Evolutionary conservation across 441 rosid genomes (phyloP).

Genomic region (Hypseocharis bilobata): DNA sequence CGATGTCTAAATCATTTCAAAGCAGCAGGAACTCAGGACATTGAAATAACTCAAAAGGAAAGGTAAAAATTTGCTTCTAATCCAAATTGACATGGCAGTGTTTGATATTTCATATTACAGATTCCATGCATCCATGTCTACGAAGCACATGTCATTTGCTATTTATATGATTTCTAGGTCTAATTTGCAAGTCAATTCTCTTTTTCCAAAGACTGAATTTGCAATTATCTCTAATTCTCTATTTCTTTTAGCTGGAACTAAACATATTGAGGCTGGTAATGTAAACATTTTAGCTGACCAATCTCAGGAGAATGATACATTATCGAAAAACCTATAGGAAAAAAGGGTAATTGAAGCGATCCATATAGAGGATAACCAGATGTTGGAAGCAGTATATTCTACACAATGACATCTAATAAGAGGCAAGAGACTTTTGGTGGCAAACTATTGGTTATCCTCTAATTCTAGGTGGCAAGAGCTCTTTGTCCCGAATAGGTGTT

Average conservation of each 20-base stretch:
- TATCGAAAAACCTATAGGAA: not conserved
- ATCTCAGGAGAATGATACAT: not conserved
- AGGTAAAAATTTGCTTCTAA: constrained; percentile 6
- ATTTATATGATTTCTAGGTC: too few relatives aligned
- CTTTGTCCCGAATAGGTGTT: not conserved
- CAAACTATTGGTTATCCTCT: too few relatives aligned
- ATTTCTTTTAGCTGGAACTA: not conserved
- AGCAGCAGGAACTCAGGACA: not conserved
- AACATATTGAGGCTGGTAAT: not conserved
- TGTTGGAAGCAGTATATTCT: not conserved
- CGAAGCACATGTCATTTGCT: not conserved
- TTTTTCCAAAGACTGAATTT: not conserved
- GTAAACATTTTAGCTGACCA: not conserved
- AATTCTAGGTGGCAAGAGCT: too few relatives aligned
- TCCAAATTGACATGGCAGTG: not conserved
- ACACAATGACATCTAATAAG: not conserved
- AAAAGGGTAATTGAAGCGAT: not conserved
- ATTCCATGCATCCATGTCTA: not conserved
- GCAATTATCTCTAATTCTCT: not conserved
- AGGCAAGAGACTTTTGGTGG: too few relatives aligned
- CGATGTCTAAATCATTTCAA: not conserved
- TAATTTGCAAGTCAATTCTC: not conserved
- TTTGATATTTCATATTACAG: not conserved
- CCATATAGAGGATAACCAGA: not conserved
- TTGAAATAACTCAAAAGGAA: not conserved